Base-by-base conservation (phyloP, 2,329 filamentous ascomycete genomes). In the Penicillium expansum region DNA sequence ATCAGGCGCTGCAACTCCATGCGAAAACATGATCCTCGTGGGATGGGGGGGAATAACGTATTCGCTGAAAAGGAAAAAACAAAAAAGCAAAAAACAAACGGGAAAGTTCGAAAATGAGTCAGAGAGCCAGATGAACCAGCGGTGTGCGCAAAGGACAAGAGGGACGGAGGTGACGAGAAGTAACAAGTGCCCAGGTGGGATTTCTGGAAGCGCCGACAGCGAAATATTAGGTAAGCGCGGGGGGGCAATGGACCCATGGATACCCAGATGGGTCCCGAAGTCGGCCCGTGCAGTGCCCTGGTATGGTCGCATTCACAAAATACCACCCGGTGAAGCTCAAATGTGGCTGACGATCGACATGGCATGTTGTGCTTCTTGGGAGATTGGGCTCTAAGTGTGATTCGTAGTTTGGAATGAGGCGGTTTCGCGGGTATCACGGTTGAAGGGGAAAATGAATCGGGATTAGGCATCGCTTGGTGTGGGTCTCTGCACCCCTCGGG, bases 141-240 rank as follows among this genome's bases (percentile, higher is more conserved):
- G 60, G 60, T 62, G 60, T 49, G 58, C 58, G 48, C 18, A 9
- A 47, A 33, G 27, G 43, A 32, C 29, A 24, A 41, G 38, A 20
- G 5, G 33, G 43, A 20, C 2, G 33, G 43, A 45, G 33, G 24
- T 30, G n/a, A 24, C 20, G 9, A 30, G n/a, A 45, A 27, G 29
- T 47, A 18, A 47, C 44, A 16, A 29, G 16, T 13, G 22, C 22
- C 41, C 41, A 37, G 37, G 39, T 52, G 55, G 53, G 43, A 58
- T 63, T 64, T 63, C 61, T 48, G 48, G 59, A 65, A 67, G 56
- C 64, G 64, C 63, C 60, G 52, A 61, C 62, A 63, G 60, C 63
- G 62, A 61, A 2, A 41, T 57, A 65, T 67, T 66, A 67, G 60
- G 63, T 66, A 63, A 67, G 63, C 63, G 62, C 62, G 63, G 62